Evolutionary conservation across 2,329 filamentous ascomycete genomes (phyloP), one percentile per base, ranked within the genome.

Genomic region (Penicillium sp.): DNA sequence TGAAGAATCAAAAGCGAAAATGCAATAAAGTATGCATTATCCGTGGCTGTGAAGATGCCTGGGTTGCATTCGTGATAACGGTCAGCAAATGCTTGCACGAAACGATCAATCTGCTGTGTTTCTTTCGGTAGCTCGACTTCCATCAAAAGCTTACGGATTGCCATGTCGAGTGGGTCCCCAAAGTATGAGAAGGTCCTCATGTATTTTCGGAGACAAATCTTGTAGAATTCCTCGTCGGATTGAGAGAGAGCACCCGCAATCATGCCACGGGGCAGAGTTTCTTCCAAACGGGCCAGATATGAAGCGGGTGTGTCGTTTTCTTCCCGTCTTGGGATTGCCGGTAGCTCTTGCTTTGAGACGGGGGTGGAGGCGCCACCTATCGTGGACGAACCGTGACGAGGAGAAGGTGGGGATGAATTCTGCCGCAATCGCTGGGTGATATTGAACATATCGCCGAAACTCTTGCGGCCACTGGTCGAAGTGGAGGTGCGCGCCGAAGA

Each of bases 51-150:
- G 75, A 96, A 99, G 59, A 99, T 95, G 39, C 94, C 93, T 2
- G 94, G 94, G 67, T 99, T 99, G 76, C 94, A 99, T 75, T 99
- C 94, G 70, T 97, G 91, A 72, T 99, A 99, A 57, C 94, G 86
- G 71, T 99, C 94, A 0, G 94, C 91, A 76, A 99, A 97, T 2
- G 92, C 89, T 72, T 97, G 91, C 36, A 99, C 79, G 54, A 94
- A 94, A 51, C 94, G 85, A 74, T 99, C 94, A 62, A 99, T 97
- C 68, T 99, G 94, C 74, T 99, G 94, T 0, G 94, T 97, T 77
- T 99, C 94, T 67, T 95, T 96, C 4, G 94, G 94, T 33, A 99
- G 77, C 73, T 97, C 93, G 3, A 94, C 92, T 71, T 97, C 92
- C 90, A 97, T 96, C 54, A 99, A 81, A 48, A 99, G 82, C 73